Evolutionary conservation across 129 eudicot genomes (phyloP).

Genomic region (Deinandra increscens): DNA sequence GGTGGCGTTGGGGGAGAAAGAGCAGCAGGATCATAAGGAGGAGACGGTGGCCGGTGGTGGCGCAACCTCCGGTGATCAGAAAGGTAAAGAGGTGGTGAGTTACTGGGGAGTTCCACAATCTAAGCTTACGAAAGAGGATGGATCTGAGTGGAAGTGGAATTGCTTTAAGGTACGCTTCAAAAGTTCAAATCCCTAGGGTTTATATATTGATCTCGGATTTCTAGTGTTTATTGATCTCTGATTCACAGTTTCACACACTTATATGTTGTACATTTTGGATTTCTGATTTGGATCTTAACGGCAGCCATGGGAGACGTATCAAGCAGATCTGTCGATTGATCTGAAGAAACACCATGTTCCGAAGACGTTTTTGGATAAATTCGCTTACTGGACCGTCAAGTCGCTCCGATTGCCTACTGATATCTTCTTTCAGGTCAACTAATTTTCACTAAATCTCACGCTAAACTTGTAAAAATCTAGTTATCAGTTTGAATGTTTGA

Average conservation of each 20-base stretch:
- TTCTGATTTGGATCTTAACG: slow-evolving; percentile 12
- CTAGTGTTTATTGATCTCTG: neutral
- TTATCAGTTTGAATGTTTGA: neutral
- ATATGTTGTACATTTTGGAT: neutral
- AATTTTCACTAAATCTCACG: neutral
- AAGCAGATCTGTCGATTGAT: slow-evolving; percentile 78
- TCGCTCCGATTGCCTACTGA: slow-evolving; percentile 82
- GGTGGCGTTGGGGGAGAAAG: slow-evolving; percentile 44
- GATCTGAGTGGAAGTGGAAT: slow-evolving; percentile 82
- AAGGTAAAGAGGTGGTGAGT: slow-evolving; percentile 46
- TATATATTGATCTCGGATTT: too few relatives aligned
- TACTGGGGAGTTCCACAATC: slow-evolving; percentile 82
- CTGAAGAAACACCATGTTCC: slow-evolving; percentile 82
- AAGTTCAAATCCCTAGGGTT: slow-evolving; percentile 4
- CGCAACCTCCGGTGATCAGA: slow-evolving; percentile 36
- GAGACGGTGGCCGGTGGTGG: slow-evolving; percentile 27
- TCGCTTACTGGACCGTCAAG: slow-evolving; percentile 86
- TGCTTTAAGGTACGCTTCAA: slow-evolving; percentile 71
- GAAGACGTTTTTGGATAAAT: slow-evolving; percentile 63
- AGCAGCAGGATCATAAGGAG: slow-evolving; percentile 32
- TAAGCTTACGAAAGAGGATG: slow-evolving; percentile 66
- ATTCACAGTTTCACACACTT: too few relatives aligned
- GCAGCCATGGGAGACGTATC: slow-evolving; percentile 98
- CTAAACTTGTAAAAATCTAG: too few relatives aligned
- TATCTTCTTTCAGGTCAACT: slow-evolving; percentile 74